Evolutionary conservation across 345 rosid species (phyloP), one percentile per base, ranked within the genome.

Genomic region (Firmiana major): DNA sequence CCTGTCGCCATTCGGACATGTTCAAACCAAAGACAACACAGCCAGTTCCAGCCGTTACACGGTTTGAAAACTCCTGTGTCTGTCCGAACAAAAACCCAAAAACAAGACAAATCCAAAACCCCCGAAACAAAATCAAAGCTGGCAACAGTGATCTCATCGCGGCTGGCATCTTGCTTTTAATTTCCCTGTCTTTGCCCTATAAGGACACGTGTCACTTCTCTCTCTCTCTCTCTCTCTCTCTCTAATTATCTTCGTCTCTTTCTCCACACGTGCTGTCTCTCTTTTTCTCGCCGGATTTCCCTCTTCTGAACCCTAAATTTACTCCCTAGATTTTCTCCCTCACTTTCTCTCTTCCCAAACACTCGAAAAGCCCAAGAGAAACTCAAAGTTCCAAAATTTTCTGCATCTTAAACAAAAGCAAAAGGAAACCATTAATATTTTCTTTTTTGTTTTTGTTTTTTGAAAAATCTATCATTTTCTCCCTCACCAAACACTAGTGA

Each of bases 211-310:
- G 76, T 11, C 76, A 57, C n/a, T 2, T 1, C 22, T 40, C 16
- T 46, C 9, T 40, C 22, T 36, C 38, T 19, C 9, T 40, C 22
- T 36, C 38, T 1, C 22, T 40, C 16, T 46, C 9, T 40, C 22
- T 36, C 38, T 19, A 66, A 66, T 66, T 53, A 67, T 67, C 34
- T 31, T 3, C 34, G 3, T 55, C 26, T 31, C 17, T 9, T 55
- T 9, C 12, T 1, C 19, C 72, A 28, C 78, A 79, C 78, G 74
- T 66, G 78, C 54, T 49, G 12, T 46, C 78, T 72, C 75, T 70
- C 78, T 66, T 76, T 65, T 65, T 77, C 49, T 85, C 82, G 80
- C 85, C 87, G 85, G 75, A 34, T 72, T 75, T 79, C 57, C 74
- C 83, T 85, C 82, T 76, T n/a, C 26, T 71, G 13, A 53, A 55